Percentiles rank a stretch among this genome's conserved stretches.
phyloP scores from a whole-genome alignment of 2,329 filamentous ascomycete species.

The Aspergillus sp. region DNA sequence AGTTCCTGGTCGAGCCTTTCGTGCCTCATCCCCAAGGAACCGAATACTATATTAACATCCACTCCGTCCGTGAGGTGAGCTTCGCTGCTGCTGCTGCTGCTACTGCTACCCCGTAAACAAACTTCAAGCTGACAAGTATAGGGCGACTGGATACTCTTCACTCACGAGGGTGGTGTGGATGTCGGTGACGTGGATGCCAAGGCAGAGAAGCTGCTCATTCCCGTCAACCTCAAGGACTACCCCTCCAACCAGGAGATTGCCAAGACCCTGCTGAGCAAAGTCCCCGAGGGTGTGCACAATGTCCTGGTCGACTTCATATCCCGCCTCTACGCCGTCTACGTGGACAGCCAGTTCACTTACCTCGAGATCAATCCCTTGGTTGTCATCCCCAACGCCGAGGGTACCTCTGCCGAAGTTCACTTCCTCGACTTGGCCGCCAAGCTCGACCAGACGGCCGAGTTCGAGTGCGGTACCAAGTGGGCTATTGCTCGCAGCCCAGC shows the following conservation, averaged over 20 bases:
- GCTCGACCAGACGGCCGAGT: constrained; percentile 97
- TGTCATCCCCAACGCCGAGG: constrained; percentile 87
- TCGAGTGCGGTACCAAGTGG: constrained; percentile 99
- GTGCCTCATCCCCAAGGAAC: constrained; percentile 91
- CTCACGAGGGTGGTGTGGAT: constrained; percentile 98
- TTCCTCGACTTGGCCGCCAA: constrained; percentile 98
- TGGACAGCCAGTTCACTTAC: constrained; percentile 99
- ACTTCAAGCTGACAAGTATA: constrained; percentile 29
- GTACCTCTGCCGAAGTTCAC: constrained; percentile 87
- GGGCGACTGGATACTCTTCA: constrained; percentile 99
- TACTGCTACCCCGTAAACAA: neutral
- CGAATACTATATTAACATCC: constrained; percentile 99
- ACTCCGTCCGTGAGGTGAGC: constrained; percentile 98
- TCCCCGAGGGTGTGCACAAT: constrained; percentile 91
- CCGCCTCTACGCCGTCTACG: constrained; percentile 95
- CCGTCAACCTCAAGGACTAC: constrained; percentile 88
- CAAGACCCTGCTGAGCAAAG: constrained; percentile 74
- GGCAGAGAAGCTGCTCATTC: constrained; percentile 96
- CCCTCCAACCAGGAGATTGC: constrained; percentile 95
- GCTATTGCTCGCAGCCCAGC: constrained; percentile 86
- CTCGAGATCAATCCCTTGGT: constrained; percentile 99
- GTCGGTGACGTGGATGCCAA: constrained; percentile 98
- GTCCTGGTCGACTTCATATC: constrained; percentile 99
- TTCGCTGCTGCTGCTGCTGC: too few species aligned
- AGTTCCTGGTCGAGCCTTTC: constrained; percentile 97